Percentiles rank a stretch among this genome's conserved stretches.
Evolutionary conservation across 306 rosid species (phyloP).

Genomic region (Cucurbita ficifolia): DNA sequence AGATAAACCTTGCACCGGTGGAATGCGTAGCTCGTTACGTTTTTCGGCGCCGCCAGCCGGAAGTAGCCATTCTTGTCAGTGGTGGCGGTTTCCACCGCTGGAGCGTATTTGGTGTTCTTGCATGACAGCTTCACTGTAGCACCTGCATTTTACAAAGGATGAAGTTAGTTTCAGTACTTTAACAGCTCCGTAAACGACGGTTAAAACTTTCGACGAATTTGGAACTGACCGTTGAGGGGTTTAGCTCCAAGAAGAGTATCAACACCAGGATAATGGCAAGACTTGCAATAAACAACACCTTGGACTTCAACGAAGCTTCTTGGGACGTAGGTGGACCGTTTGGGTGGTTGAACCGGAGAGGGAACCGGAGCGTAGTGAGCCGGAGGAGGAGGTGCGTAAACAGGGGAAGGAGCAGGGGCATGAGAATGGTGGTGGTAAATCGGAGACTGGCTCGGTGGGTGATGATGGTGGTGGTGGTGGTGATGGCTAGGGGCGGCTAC

Average conservation of each 20-base stretch:
- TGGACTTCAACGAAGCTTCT: conserved; percentile 56
- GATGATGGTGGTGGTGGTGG: background rate
- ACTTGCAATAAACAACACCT: conserved; percentile 73
- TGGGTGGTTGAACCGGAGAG: background rate
- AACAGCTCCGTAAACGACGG: too few relatives aligned
- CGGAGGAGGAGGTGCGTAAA: background rate
- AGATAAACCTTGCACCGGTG: conserved; percentile 50
- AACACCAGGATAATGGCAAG: conserved; percentile 53
- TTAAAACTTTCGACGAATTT: too few relatives aligned
- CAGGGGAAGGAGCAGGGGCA: conserved; percentile 6
- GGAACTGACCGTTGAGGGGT: conserved; percentile 31
- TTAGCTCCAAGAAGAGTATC: conserved; percentile 52
- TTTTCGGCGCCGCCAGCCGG: conserved; percentile 48
- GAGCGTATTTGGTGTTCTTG: conserved; percentile 44
- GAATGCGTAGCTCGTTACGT: conserved; percentile 41
- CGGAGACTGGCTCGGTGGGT: background rate
- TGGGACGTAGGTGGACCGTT: conserved; percentile 6
- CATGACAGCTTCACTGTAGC: conserved; percentile 57
- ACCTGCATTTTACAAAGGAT: conserved; percentile 14
- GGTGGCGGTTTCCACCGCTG: conserved; percentile 4
- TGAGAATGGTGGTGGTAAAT: background rate
- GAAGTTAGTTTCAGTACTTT: too few relatives aligned
- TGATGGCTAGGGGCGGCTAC: conserved; percentile 3
- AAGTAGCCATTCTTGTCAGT: conserved; percentile 70
- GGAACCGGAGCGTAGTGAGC: conserved; percentile 4